These are phyloP conservation scores for Leccinum sublutescens DNA, from an alignment of 768 basidiomycete species.

Conservation along the genomic window DNA sequence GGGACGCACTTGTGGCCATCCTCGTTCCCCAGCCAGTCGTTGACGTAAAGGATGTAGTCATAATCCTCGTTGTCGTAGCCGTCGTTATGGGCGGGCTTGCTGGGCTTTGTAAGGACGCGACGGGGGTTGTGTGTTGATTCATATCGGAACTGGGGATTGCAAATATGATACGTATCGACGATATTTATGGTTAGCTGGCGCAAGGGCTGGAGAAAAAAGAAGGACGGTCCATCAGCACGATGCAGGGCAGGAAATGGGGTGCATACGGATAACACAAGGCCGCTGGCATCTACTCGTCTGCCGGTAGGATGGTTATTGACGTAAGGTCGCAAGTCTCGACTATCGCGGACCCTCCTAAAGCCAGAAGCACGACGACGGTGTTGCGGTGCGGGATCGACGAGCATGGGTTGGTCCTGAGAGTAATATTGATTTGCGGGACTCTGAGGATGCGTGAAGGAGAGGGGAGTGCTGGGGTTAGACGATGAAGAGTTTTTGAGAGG, in stretches of 20 bases:
- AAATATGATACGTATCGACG: conserved; percentile 87
- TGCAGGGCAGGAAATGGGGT: conserved; percentile 1
- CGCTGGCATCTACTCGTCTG: conserved; percentile 75
- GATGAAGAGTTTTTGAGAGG: conserved; percentile 53
- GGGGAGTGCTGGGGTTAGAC: conserved; percentile 66
- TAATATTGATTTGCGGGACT: conserved; percentile 55
- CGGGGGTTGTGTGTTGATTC: conserved; percentile 94
- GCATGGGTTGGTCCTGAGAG: conserved; percentile 67
- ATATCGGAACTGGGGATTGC: conserved; percentile 94
- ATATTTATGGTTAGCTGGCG: conserved; percentile 82
- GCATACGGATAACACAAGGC: conserved; percentile 80
- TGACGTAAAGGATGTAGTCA: conserved; percentile 99
- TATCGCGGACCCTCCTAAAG: conserved; percentile 75
- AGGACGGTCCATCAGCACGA: conserved; percentile 7
- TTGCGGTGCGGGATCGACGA: conserved; percentile 55
- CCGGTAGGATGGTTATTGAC: conserved; percentile 60
- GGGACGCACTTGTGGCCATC: conserved; percentile 87
- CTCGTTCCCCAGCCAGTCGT: conserved; percentile 94
- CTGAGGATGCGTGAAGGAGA: conserved; percentile 61
- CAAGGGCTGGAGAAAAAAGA: conserved; percentile 41
- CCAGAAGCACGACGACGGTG: conserved; percentile 71
- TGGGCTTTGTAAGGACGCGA: conserved; percentile 95
- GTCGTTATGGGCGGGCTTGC: conserved; percentile 93
- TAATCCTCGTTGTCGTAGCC: conserved; percentile 99
- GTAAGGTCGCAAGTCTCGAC: conserved; percentile 75